phyloP scores from a whole-genome alignment of 2,329 filamentous ascomycete species.

The Ophiocordyceps camponoti-saundersi region DNA sequence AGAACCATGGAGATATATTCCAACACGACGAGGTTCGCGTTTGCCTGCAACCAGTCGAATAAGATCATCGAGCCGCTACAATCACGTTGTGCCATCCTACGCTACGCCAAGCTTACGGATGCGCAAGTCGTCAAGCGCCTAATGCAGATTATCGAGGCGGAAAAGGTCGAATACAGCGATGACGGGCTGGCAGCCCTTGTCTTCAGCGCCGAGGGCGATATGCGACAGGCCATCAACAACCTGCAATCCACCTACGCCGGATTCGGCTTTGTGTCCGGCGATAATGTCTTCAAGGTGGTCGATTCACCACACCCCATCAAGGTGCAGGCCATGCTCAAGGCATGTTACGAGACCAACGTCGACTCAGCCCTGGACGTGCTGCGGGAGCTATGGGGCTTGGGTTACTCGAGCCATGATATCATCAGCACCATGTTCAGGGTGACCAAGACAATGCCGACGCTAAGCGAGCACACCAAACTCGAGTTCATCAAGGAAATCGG shows the following conservation, averaged over 20 bases:
- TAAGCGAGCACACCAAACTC: constrained; percentile 88
- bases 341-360: constrained; percentile 82
- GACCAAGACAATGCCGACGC: constrained; percentile 81
- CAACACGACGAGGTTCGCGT: constrained; percentile 88
- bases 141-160: constrained; percentile 81
- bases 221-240: constrained; percentile 98
- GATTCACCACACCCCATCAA: constrained; percentile 96
- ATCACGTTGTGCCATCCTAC: constrained; percentile 86
- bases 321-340: constrained; percentile 96
- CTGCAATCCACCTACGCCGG: constrained; percentile 84
- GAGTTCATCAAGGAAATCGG: constrained; percentile 98
- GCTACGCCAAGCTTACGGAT: constrained; percentile 85
- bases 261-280: constrained; percentile 91
- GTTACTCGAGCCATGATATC: constrained; percentile 97
- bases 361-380: constrained; percentile 74
- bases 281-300: constrained; percentile 96
- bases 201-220: constrained; percentile 94
- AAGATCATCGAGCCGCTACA: constrained; percentile 99
- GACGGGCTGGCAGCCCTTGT: constrained; percentile 92
- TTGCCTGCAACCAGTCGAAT: constrained; percentile 96
- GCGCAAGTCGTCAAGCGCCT: constrained; percentile 81
- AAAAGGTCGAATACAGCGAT: constrained; percentile 79
- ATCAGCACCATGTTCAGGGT: constrained; percentile 99
- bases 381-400: constrained; percentile 83
- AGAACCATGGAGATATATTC: constrained; percentile 99